Base-by-base conservation (phyloP, 805 yeast species). In the Kluyveromyces siamensis region DNA sequence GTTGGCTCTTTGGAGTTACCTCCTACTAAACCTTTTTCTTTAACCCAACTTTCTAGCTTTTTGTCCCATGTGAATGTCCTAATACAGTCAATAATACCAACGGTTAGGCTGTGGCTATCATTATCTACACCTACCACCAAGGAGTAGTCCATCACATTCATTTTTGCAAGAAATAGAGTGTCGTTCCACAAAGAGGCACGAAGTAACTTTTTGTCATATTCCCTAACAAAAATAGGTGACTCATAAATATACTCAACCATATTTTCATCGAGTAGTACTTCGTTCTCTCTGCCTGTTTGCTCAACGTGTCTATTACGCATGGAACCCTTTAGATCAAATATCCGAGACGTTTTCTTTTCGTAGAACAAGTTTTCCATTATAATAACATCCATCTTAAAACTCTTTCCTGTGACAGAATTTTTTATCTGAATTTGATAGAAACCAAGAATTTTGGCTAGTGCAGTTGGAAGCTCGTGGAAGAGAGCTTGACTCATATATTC, bases 131-230 rank as follows among this genome's bases (percentile, higher is more conserved):
- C 99, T 51, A 93, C 83, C 9, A 93, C 96, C 54, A 93, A 72
- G 0, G 98, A 91, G 61, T 93, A 93, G 65, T 93, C 99, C 99
- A 93, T 93, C 6, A 93, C 98, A 61, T 93, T 95, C 96, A 93
- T 87, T 59, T 95, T 93, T 2, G 96, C 89, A 47, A 93, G 70
- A 63, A 93, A 95, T 14, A 93, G 71, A 0, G 98, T 93, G 59
- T 93, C 99, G 61, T 95, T 93, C 84, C 95, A 93, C 27, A 93
- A 68, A 0, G 96, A 90, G 0, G 96, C 91, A 43, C 96, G 71
- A 44, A 93, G 66, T 37, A 89, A 68, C 57, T 86, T 83, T 62
- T 93, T 93, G 61, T 89, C 91, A 57, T 89, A 90, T 58, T 91
- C 97, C 50, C 91, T 74, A 6, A 93, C 96, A 72, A 88, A 95